Evolutionary conservation across 441 rosid genomes (phyloP), one percentile per base, ranked within the genome.

Genomic region (Erysimum cheiri): DNA sequence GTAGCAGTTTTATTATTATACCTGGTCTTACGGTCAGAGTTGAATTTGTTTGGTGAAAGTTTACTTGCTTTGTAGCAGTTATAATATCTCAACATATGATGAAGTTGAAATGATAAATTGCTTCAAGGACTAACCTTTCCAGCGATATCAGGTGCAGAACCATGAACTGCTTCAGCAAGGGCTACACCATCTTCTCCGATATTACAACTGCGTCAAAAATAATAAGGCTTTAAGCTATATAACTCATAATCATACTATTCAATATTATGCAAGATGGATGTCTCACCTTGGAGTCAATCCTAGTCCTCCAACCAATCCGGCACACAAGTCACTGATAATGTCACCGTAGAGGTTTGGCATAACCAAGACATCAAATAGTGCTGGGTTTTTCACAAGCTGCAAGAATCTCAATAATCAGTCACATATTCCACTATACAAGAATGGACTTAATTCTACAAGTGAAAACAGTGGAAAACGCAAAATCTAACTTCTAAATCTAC

Each of bases 291-390:
- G 98, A 60, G 99, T 96, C 80, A 96, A 82, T 64, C 99, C 99
- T 85, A 93, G 82, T 40, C 99, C 99, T 53, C 98, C 99, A 60
- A 96, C 78, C 75, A 96, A 80, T 24, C 97, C 99, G 8, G 99
- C 99, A 53, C 99, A 96, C 68, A 96, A 87, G 41, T 96, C 99
- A 63, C 99, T 96, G 58, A 96, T 96, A 53, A 96, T 96, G 80
- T 96, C 99, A 71, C 99, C 99, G 70, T 96, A 96, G 26, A 93
- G 99, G 63, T 93, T 96, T 64, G 99, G 99, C 99, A 96, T 96
- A 83, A 96, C 96, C 78, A 96, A 67, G 37, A 96, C 99, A 80
- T 96, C 97, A 76, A 96, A 96, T 14, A 87, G 84, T 0, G 99
- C 84, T 19, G 99, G 99, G 77, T 93, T 96, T 78, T 93, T 96